These are phyloP conservation scores for Mortierella sp. DNA, from an alignment of 371 early-diverging fungal genomes.

Conservation along the genomic window DNA sequence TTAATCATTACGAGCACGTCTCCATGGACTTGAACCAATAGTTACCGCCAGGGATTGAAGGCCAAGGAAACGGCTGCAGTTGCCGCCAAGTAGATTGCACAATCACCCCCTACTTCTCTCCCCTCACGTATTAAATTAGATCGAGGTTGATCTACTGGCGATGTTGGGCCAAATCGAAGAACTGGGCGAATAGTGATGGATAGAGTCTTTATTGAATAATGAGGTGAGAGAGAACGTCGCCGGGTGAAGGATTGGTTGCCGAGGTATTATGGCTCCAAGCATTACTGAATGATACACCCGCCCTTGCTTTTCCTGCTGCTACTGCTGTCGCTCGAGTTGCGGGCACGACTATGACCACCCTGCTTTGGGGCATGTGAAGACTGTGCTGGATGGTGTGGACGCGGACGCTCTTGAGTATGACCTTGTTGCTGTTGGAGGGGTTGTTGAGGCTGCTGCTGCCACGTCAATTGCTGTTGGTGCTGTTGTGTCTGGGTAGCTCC, in stretches of 20 bases:
- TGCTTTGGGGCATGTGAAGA: constrained; percentile 1
- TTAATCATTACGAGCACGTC: not conserved
- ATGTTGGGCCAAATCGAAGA: no score
- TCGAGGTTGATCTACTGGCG: not conserved
- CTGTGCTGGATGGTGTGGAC: not conserved
- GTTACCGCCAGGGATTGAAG: constrained; percentile 40
- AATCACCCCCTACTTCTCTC: not conserved
- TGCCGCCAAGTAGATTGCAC: constrained; percentile 10
- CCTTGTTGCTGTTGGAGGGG: not conserved
- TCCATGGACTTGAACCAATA: not conserved
- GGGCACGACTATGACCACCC: constrained; percentile 21
- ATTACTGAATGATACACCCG: constrained; percentile 35
- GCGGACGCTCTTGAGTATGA: not conserved
- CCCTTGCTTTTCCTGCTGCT: constrained; percentile 25
- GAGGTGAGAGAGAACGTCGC: no score
- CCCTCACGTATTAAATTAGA: constrained; percentile 5
- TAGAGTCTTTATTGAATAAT: no score
- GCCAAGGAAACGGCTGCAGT: constrained; percentile 1
- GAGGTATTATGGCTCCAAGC: no score
- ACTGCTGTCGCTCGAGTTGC: constrained; percentile 32
- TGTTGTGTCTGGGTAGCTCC: not conserved
- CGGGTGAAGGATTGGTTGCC: no score
- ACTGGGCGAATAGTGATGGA: no score
- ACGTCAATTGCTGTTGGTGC: no score
- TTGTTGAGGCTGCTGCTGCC: no score